Percentiles rank a stretch among this genome's conserved stretches.
These are phyloP conservation scores for Aspergillus sp. DNA, from an alignment of 2,329 filamentous ascomycete species.

Conservation along the genomic window DNA sequence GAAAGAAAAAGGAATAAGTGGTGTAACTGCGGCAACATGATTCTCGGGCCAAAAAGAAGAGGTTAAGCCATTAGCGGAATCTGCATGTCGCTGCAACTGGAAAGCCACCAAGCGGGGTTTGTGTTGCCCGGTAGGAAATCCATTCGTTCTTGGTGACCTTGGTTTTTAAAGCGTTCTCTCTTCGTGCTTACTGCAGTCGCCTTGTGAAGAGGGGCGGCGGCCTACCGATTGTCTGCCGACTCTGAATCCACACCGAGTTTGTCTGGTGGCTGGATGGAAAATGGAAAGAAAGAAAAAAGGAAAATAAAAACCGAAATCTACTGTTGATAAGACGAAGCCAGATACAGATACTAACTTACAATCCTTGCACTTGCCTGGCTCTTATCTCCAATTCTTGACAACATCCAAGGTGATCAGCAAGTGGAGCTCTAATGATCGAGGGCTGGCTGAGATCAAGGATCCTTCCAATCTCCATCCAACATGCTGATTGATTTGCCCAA, in stretches of 20 bases:
- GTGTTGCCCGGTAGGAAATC: neutral
- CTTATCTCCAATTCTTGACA: neutral
- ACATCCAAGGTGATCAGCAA: neutral
- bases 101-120: conserved; percentile 23
- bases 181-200: neutral
- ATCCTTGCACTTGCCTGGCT: neutral
- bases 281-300: too few relatives aligned
- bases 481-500: neutral
- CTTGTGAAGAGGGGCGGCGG: neutral
- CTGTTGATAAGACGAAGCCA: neutral
- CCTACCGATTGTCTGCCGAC: neutral
- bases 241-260: neutral
- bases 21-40: conserved; percentile 5
- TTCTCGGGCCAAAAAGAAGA: neutral
- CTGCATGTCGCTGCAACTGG: conserved; percentile 27
- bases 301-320: neutral
- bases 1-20: neutral
- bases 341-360: neutral
- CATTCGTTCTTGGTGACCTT: neutral
- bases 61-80: conserved; percentile 10
- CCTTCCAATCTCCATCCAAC: neutral
- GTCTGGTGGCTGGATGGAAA: too few relatives aligned
- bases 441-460: neutral
- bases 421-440: neutral
- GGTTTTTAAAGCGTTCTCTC: neutral